Conservation (phyloP, 1,284 basidiomycete genomes). For the Ceratobasidium sp. region DNA sequence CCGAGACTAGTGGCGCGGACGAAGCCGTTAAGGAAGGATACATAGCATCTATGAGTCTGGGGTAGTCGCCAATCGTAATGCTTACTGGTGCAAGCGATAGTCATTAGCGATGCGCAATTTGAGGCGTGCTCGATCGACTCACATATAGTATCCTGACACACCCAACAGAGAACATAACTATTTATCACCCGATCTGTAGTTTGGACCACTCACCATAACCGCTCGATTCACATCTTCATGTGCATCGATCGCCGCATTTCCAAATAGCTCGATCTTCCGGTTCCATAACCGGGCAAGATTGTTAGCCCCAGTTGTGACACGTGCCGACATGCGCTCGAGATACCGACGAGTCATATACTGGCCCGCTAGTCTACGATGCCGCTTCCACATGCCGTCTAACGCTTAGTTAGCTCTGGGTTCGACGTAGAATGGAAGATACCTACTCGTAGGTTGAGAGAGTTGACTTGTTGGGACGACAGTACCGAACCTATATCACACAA, state of each 20-base stretch:
- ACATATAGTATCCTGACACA: conserved; percentile 4
- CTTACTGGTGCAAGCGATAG: background rate
- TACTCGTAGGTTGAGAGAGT: conserved; percentile 8
- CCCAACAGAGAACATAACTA: background rate
- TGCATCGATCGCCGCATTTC: conserved; percentile 1
- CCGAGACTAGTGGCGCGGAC: background rate
- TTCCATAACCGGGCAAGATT: conserved; percentile 9
- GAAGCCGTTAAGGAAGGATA: background rate
- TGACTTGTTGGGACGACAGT: conserved; percentile 12
- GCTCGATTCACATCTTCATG: background rate
- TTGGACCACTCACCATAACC: conserved; percentile 1
- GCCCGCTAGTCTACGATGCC: conserved; percentile 10
- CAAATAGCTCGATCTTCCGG: background rate
- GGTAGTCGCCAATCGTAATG: conserved; percentile 8
- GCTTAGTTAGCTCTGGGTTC: background rate
- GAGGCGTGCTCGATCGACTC: too few species aligned
- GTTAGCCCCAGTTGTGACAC: conserved; percentile 2
- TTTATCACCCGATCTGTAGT: background rate
- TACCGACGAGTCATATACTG: conserved; percentile 30
- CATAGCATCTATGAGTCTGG: background rate
- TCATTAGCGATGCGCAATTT: too few species aligned
- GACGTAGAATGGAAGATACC: background rate
- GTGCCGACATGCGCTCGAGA: conserved; percentile 21
- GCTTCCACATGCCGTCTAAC: conserved; percentile 26
- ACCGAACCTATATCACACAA: conserved; percentile 24